Evolutionary conservation across 495 filamentous ascomycete genomes (phyloP).

Genomic region (Zalerion maritima): DNA sequence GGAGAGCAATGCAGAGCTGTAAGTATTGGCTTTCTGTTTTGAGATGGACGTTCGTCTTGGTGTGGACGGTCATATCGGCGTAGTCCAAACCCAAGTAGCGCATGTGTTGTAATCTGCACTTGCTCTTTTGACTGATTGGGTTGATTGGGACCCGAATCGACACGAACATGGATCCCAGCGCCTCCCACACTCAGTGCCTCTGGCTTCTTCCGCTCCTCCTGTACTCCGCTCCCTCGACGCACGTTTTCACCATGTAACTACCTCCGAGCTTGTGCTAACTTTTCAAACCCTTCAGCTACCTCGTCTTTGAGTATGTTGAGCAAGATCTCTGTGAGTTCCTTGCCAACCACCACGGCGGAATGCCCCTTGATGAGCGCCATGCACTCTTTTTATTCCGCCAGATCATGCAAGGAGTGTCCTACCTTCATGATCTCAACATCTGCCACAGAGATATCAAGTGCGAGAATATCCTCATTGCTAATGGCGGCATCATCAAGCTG

Average conservation of each 20-base stretch:
- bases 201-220: no score
- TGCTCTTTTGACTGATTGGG: no score
- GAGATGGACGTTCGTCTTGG: slow-evolving; percentile 1
- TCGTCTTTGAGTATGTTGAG: slow-evolving; percentile 91
- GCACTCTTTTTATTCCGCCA: slow-evolving; percentile 80
- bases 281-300: slow-evolving; percentile 44
- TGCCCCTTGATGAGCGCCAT: slow-evolving; percentile 66
- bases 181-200: no score
- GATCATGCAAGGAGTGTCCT: slow-evolving; percentile 79
- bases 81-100: no score
- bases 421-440: slow-evolving; percentile 85
- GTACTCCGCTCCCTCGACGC: background rate
- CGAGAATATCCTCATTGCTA: slow-evolving; percentile 84
- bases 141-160: no score
- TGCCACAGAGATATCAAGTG: slow-evolving; percentile 95
- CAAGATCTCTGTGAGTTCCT: slow-evolving; percentile 86
- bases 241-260: slow-evolving; percentile 1
- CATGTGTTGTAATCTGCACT: no score
- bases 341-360: slow-evolving; percentile 42
- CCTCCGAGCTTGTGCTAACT: slow-evolving; percentile 11
- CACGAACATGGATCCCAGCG: no score
- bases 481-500: slow-evolving; percentile 62
- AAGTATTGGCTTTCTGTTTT: slow-evolving; percentile 19
- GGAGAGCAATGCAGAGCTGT: slow-evolving; percentile 92
- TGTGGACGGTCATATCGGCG: no score